phyloP scores from a whole-genome alignment of 306 rosid species.

The Malus sieversii region DNA sequence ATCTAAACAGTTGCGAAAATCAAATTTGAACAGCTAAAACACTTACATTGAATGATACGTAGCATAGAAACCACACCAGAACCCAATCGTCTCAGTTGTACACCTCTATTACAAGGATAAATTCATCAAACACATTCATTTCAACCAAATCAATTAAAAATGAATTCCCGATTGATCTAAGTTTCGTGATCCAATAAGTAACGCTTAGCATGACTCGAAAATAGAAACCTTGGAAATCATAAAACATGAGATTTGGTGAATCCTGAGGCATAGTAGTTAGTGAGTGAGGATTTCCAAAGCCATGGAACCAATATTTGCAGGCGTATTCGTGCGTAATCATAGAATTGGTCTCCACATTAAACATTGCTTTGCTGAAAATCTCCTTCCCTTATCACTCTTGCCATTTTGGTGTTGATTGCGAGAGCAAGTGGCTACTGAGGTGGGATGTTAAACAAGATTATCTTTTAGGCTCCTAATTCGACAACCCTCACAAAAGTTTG shows the following conservation, averaged over 20 bases:
- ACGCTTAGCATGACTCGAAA: background rate
- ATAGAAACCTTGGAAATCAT: background rate
- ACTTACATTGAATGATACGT: too few species aligned
- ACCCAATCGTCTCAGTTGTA: too few species aligned
- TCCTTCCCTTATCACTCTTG: background rate
- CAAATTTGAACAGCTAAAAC: too few species aligned
- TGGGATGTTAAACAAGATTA: conserved; percentile 3
- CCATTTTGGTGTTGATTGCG: background rate
- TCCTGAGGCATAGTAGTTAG: background rate
- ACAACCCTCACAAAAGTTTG: background rate
- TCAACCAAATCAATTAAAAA: too few species aligned
- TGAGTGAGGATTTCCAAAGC: background rate
- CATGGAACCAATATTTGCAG: background rate
- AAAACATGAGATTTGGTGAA: background rate
- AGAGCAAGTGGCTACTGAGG: background rate
- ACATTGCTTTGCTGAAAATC: background rate
- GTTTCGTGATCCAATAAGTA: too few species aligned
- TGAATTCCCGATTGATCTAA: too few species aligned
- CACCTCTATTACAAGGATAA: too few species aligned
- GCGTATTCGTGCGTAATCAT: conserved; percentile 7
- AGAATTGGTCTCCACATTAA: background rate
- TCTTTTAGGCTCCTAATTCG: background rate
- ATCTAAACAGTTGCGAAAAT: too few species aligned
- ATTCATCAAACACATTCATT: too few species aligned
- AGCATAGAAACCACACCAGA: too few species aligned